phyloP scores from a whole-genome alignment of 192 early-diverging fungal species.

The Dispira simplex region DNA sequence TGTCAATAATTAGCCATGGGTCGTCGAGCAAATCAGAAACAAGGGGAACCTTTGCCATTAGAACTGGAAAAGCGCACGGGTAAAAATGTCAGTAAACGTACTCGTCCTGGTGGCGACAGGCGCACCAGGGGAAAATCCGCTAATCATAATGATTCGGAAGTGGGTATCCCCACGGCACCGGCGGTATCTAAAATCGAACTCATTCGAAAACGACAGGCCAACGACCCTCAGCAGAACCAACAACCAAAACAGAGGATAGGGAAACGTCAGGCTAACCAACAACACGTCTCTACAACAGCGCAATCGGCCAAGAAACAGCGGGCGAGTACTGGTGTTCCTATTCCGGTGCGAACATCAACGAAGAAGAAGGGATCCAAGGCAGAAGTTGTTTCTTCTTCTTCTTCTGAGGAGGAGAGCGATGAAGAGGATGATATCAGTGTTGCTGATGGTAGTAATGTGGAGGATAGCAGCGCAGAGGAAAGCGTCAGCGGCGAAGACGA shows the following conservation, averaged over 20 bases:
- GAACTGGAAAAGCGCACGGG: constrained; percentile 24
- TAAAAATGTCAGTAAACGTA: constrained; percentile 14
- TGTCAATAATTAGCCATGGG: constrained; percentile 18
- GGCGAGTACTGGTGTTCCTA: neutral
- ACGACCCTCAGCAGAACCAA: neutral
- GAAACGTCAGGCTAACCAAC: constrained; percentile 18
- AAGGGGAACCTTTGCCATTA: constrained; percentile 24
- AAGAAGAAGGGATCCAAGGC: too few relatives aligned
- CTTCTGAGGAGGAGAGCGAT: neutral
- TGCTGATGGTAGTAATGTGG: constrained; percentile 16
- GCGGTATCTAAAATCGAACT: constrained; percentile 6
- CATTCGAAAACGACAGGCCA: constrained; percentile 5
- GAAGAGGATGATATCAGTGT: neutral
- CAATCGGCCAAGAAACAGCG: neutral
- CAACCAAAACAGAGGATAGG: constrained; percentile 13
- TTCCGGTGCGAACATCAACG: neutral
- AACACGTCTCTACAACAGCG: constrained; percentile 14
- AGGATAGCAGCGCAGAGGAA: constrained; percentile 14
- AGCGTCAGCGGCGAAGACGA: neutral
- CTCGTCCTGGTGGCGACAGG: neutral
- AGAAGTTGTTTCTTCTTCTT: too few relatives aligned
- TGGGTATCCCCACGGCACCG: constrained; percentile 3
- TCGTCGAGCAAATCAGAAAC: constrained; percentile 29
- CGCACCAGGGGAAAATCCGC: neutral
- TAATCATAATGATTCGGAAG: neutral